Conservation (phyloP, 257 asterid genomes). For the Solanum chilense region DNA sequence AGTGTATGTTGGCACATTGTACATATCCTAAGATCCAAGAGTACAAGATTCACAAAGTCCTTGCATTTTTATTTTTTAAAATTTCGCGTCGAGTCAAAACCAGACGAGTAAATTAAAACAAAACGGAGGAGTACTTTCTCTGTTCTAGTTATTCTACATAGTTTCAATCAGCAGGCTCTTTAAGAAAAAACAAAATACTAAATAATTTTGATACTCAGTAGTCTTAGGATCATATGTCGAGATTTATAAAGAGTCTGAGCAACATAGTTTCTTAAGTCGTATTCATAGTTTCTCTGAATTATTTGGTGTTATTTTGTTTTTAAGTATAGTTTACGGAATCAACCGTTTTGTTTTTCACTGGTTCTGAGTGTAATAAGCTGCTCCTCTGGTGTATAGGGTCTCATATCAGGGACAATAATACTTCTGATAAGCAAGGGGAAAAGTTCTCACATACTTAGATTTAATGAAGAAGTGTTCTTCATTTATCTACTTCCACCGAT, state of each 20-base stretch:
- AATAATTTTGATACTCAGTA: background rate
- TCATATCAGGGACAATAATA: constrained; percentile 44
- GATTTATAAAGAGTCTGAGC: background rate
- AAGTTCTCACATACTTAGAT: constrained; percentile 74
- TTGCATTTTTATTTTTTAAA: background rate
- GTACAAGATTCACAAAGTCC: background rate
- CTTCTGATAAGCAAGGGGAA: constrained; percentile 67
- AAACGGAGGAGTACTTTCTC: background rate
- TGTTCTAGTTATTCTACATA: background rate
- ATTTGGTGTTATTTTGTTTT: background rate
- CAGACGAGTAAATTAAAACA: background rate
- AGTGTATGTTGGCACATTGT: background rate
- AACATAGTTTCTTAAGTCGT: background rate
- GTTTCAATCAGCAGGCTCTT: background rate
- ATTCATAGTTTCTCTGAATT: background rate
- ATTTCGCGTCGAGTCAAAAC: background rate
- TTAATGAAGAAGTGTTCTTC: constrained; percentile 84
- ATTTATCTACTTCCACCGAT: constrained; percentile 89
- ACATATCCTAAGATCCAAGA: background rate
- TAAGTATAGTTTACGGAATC: background rate
- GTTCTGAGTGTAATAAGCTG: background rate
- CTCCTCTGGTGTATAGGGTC: constrained; percentile 34
- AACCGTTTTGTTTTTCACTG: background rate
- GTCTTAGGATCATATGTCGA: background rate
- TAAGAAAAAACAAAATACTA: background rate